Base-by-base conservation (phyloP, 2,329 filamentous ascomycete genomes). In the Daldinia eschscholtzii region DNA sequence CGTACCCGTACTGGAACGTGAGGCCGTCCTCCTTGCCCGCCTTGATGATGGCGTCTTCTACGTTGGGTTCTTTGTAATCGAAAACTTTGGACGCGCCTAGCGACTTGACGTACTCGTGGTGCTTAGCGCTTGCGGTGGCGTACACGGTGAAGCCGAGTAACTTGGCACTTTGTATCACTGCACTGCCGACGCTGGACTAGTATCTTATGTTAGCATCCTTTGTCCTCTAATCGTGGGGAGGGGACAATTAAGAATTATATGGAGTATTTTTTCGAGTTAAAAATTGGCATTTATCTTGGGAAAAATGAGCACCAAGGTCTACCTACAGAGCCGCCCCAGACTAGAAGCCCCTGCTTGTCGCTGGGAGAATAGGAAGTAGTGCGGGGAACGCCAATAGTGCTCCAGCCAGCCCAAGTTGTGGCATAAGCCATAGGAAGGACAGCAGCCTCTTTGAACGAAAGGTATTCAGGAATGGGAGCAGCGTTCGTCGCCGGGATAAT, bases 401-500 rank as follows among this genome's bases (percentile, higher is more conserved):
- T 80, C 80, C 81, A 83, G 1, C 81, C 81, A 5, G 63, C 78
- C 0, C 82, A 78, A 0, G 80, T 71, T 9, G 81, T 80, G 33
- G 79, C 66, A 0, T 80, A 75, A 13, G 82, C 73, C 0, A 84
- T 80, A 0, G 81, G 81, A 35, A 83, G 64, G 0, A 76, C 82
- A 26, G 81, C 81, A 15, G 81, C 82, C 0, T 80, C 61, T 28
- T 81, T 80, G 80, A 80, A 83, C 4, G 80, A 80, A 0, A 83
- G 72, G 0, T 73, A 42, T 3, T 79, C 76, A 0, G 78, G 79
- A 61, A 84, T 74, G 3, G 78, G 73, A 20, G 79, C 58, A 4
- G 72, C 80, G 56, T 84, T 81, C 64, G 81, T 79, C 75, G 80
- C 83, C 2, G 80, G 80, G 2, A 85, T 75, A 10, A 85, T 73